phyloP scores from a whole-genome alignment of 129 eudicot species.

The Helichrysum umbraculigerum region DNA sequence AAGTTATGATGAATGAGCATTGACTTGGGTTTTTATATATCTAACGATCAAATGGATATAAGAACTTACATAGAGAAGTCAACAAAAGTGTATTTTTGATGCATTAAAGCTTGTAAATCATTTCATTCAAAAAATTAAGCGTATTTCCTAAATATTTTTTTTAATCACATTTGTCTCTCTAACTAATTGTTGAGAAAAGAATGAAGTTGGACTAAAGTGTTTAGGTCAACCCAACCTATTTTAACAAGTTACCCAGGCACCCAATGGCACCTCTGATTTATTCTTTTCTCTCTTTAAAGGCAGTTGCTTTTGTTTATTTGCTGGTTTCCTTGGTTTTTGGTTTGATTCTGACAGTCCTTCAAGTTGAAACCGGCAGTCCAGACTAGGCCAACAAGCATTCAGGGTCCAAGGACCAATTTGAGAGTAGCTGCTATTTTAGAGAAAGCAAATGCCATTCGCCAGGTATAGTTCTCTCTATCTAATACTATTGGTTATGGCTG shows the following conservation, averaged over 20 bases:
- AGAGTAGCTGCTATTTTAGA: conserved; percentile 88
- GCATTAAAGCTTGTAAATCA: background rate
- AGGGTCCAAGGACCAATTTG: conserved; percentile 76
- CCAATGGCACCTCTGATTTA: background rate
- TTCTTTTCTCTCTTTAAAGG: background rate
- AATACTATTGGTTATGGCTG: background rate
- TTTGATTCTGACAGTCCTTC: conserved; percentile 58
- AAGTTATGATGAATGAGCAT: no score
- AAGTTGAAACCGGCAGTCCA: conserved; percentile 72
- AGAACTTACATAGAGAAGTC: background rate
- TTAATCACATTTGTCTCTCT: background rate
- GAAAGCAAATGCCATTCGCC: conserved; percentile 79
- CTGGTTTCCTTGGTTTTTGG: background rate
- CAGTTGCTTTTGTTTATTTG: background rate
- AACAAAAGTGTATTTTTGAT: background rate
- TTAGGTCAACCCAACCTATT: background rate
- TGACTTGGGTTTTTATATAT: background rate
- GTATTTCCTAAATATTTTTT: background rate
- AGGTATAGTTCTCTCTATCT: conserved; percentile 27
- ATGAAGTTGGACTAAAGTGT: background rate
- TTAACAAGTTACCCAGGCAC: background rate
- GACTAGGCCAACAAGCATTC: conserved; percentile 73
- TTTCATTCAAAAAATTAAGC: background rate
- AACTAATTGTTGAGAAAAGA: background rate
- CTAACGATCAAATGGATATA: background rate